Evolutionary conservation across 768 basidiomycete species (phyloP), one percentile per base, ranked within the genome.

Genomic region (Leccinum uliginosum): DNA sequence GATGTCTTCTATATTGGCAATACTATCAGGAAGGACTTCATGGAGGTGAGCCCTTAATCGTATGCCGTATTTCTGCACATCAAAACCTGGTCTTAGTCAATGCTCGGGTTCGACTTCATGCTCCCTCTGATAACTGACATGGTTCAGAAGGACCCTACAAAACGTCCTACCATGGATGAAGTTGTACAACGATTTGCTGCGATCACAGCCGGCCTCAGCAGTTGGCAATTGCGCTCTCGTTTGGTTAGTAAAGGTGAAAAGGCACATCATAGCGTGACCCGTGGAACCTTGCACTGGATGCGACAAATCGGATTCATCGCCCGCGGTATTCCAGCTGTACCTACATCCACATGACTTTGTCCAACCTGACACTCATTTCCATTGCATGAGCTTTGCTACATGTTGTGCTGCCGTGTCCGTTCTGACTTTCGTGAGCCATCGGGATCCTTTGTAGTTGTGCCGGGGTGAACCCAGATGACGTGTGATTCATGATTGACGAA

Each of bases 141-240:
- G 79, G 62, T 71, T 1, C 69, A 72, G 9, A 56, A 63, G 3
- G 73, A 77, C 30, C 75, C 76, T 0, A 38, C 56, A 0, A 67
- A 73, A 50, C 69, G 76, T 17, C 75, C 76, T 0, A 73, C 62
- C 0, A 76, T 77, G 51, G 66, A 73, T 8, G 44, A 72, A 43
- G 74, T 75, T 12, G 67, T 47, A 11, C 44, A 45, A 19, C 19
- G 44, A 45, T 45, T 45, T 14, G 5, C 43, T 51, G 26, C 38
- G 23, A 1, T 49, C 46, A 8, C 12, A 4, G 49, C 54, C 9
- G 27, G 51, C 4, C 62, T 74, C 10, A 64, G 60, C 29, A 44
- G 4, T 7, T 61, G 60, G 60, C 68, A 66, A 45, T 51, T 74
- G 5, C 68, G 74, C 10, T 72, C 73, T 3, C 69, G 71, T 1